Evolutionary conservation across 495 filamentous ascomycete species (phyloP).

Genomic region (Filosporella fistucella): DNA sequence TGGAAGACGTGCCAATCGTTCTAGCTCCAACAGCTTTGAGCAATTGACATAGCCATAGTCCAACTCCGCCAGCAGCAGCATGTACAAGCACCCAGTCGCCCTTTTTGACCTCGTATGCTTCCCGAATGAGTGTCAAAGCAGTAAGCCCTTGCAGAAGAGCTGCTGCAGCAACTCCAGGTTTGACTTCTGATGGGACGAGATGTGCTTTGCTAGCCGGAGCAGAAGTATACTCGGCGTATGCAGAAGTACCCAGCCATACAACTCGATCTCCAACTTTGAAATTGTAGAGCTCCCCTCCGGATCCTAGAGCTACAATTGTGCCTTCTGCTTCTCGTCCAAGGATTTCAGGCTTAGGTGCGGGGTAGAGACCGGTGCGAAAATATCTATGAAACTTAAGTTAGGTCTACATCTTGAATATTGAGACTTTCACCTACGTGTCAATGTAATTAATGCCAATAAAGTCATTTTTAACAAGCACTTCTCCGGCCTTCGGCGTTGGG

Average conservation of each 20-base stretch:
- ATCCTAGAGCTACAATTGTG: constrained; percentile 32
- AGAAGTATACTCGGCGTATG: constrained; percentile 78
- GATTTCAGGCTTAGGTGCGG: constrained; percentile 67
- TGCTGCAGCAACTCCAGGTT: constrained; percentile 60
- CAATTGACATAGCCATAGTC: constrained; percentile 72
- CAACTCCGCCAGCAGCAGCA: constrained; percentile 87
- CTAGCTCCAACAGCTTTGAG: constrained; percentile 67
- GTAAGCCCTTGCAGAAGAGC: constrained; percentile 80
- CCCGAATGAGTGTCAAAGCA: constrained; percentile 75
- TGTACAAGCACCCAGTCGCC: constrained; percentile 87
- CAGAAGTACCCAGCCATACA: constrained; percentile 52
- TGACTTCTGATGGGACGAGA: constrained; percentile 60
- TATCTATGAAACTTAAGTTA: constrained; percentile 51
- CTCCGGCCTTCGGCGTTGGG: constrained; percentile 61
- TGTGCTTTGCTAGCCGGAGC: constrained; percentile 50
- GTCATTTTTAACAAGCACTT: constrained; percentile 83
- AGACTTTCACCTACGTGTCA: constrained; percentile 49
- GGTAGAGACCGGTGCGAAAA: constrained; percentile 87
- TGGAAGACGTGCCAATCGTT: constrained; percentile 80
- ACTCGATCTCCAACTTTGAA: constrained; percentile 65
- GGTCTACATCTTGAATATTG: background rate
- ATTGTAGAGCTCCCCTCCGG: constrained; percentile 32
- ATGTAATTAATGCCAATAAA: constrained; percentile 89
- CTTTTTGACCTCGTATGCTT: constrained; percentile 65
- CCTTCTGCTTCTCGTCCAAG: constrained; percentile 83